Base-by-base conservation (phyloP, 2,329 filamentous ascomycete genomes). In the Cladophialophora psammophila region DNA sequence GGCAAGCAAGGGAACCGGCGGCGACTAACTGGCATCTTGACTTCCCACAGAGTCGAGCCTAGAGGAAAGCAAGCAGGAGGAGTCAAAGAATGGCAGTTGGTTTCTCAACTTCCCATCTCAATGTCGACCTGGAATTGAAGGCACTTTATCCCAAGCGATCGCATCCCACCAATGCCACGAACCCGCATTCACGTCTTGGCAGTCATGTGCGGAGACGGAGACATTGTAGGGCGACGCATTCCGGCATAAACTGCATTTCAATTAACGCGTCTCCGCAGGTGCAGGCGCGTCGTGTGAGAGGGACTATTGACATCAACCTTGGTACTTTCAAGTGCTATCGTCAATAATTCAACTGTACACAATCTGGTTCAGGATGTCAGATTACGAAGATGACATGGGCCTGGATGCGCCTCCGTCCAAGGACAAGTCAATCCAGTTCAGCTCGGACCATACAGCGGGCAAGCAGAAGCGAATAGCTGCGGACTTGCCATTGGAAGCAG, bases 381-480 rank as follows among this genome's bases (percentile, higher is more conserved):
- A 86, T 73, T 82, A 80, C 72, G 84, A 84, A 64, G 89, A 91
- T 80, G 87, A 88, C 70, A 91, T 92, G 87, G 89, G 91, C 72
- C 79, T 91, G 60, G 89, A 91, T 80, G 84, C 80, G 61, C 83
- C 84, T 40, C 79, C 80, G 35, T 72, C 74, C 52, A 80, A 81
- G 67, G 82, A 84, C 71, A 79, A 80, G 66, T 77, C 81, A 0
- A 82, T 90, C 60, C 80, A 84, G 64, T 97, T 97, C 80, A 91
- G 89, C 64, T 90, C 92, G 32, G 89, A 91, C 69, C 87, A 88
- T 72, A 87, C 85, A 15, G 84, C 81, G 71, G 80, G 85, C 71
- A 97, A 97, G 79, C 94, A 94, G 77, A 98, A 98, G 81, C 88
- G 93, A 74, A 94, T 91, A 74, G 92, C 92, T 56, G 94, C 94